Evolutionary conservation across 805 yeast genomes (phyloP), one percentile per base, ranked within the genome.

Genomic region (Sugiyamaella qingdaonensis): DNA sequence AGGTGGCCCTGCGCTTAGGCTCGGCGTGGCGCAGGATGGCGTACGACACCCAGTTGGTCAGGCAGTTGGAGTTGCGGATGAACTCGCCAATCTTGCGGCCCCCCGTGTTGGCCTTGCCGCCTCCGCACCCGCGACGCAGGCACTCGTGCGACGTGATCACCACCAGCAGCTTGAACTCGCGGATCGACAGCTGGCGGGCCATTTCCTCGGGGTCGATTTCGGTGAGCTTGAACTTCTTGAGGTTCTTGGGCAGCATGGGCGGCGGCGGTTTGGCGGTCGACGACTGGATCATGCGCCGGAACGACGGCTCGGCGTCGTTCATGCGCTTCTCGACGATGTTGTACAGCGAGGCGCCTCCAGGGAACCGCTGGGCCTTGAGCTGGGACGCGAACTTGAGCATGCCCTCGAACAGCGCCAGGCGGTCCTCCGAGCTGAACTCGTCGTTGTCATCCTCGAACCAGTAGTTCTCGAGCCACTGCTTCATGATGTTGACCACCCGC

Each of bases 161-260:
- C n/a, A 80, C 71, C 66, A 85, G 91, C 32, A 82, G 69, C 43
- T 76, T 78, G 63, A 82, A 87, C 66, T 89, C 96, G 52, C 83
- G 75, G n/a, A 88, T 67, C 0, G 97, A 87, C 52, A 92, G 70
- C 68, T 92, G 97, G 49, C 90, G 75, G 0, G 97, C 97, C 58
- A 91, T 75, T 55, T 84, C 92, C 48, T 78, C 70, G 32, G 88
- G 80, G 59, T 86, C 91, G 49, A 88, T 78, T 49, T 87, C 94
- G 54, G 80, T 67, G 31, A 85, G 68, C 59, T 78, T 84, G 55
- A 77, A 58, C 61, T 73, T 73, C 45, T 76, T 58, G 31, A 58
- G 46, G 32, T 56, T 58, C 43, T 54, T 56, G 7, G 69, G 68
- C 27, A 67, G 43, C 14, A 64, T 51, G 2, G 68, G 62, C 8